These are phyloP conservation scores for Allantophomopsis cytisporea DNA, from an alignment of 2,329 filamentous ascomycete species.

Conservation along the genomic window DNA sequence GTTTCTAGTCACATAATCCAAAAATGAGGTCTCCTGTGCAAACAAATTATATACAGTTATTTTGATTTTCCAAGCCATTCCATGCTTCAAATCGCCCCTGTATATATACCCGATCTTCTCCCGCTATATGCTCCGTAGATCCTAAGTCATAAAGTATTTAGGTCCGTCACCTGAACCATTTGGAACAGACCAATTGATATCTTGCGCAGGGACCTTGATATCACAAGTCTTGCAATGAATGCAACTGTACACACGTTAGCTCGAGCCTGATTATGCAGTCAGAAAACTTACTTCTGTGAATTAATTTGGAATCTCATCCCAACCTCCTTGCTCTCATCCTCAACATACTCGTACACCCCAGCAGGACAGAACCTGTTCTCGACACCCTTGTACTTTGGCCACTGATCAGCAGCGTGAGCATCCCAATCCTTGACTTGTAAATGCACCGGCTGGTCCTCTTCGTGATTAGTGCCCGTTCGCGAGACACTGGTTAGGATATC, in stretches of 20 bases:
- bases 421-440: constrained; percentile 94
- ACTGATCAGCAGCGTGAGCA: constrained; percentile 69
- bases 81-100: too few species aligned
- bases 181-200: constrained; percentile 94
- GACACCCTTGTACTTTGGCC: constrained; percentile 77
- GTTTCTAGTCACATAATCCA: too few species aligned
- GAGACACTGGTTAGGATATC: constrained; percentile 94
- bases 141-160: constrained; percentile 53
- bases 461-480: constrained; percentile 93
- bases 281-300: constrained; percentile 70
- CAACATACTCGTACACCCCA: constrained; percentile 95
- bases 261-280: not conserved
- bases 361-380: constrained; percentile 97
- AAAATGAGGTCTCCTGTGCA: too few species aligned
- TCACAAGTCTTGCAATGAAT: constrained; percentile 99
- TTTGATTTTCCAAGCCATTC: too few species aligned
- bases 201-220: constrained; percentile 93
- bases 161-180: constrained; percentile 68
- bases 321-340: constrained; percentile 73
- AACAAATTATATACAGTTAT: too few species aligned
- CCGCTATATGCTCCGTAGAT: not conserved
- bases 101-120: not conserved
- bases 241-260: constrained; percentile 43
- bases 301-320: constrained; percentile 98
- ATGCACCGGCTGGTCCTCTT: constrained; percentile 96